Conservation (phyloP, 1,139 yeast genomes). For the Candida neerlandica region DNA sequence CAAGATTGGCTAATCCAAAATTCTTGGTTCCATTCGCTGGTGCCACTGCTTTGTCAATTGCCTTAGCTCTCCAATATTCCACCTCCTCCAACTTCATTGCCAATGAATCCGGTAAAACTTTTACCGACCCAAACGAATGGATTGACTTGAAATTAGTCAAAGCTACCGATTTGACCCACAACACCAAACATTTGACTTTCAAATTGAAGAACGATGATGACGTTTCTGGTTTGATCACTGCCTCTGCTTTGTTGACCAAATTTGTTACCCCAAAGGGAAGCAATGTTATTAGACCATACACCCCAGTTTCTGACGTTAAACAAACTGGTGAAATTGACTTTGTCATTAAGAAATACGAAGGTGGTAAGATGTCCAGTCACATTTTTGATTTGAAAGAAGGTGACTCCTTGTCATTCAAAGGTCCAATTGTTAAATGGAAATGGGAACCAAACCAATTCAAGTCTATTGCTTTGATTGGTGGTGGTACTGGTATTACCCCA, state of each 20-base stretch:
- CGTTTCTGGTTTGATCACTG: slow-evolving; percentile 76
- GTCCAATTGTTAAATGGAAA: slow-evolving; percentile 91
- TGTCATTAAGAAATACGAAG: slow-evolving; percentile 80
- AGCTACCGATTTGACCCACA: slow-evolving; percentile 56
- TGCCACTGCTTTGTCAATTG: slow-evolving; percentile 54
- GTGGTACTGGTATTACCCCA: slow-evolving; percentile 96
- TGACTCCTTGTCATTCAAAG: slow-evolving; percentile 89
- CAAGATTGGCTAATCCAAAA: slow-evolving; percentile 22
- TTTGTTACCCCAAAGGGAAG: slow-evolving; percentile 82
- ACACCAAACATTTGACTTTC: slow-evolving; percentile 72
- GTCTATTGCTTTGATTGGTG: slow-evolving; percentile 85
- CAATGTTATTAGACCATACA: slow-evolving; percentile 93
- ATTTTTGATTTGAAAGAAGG: slow-evolving; percentile 69
- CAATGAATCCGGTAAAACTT: slow-evolving; percentile 57
- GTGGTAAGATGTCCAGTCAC: slow-evolving; percentile 84
- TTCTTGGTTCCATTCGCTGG: slow-evolving; percentile 40
- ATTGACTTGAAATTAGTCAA: slow-evolving; percentile 72
- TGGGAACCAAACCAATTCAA: slow-evolving; percentile 85
- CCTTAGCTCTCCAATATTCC: slow-evolving; percentile 50
- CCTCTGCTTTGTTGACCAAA: slow-evolving; percentile 81
- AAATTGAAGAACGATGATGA: slow-evolving; percentile 69
- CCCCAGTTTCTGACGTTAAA: slow-evolving; percentile 78
- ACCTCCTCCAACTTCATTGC: slow-evolving; percentile 24
- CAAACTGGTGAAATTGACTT: slow-evolving; percentile 77
- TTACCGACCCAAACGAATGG: slow-evolving; percentile 77